These are phyloP conservation scores for Nelumbo lutea DNA, from an alignment of 164 flowering plant species.

Conservation along the genomic window DNA sequence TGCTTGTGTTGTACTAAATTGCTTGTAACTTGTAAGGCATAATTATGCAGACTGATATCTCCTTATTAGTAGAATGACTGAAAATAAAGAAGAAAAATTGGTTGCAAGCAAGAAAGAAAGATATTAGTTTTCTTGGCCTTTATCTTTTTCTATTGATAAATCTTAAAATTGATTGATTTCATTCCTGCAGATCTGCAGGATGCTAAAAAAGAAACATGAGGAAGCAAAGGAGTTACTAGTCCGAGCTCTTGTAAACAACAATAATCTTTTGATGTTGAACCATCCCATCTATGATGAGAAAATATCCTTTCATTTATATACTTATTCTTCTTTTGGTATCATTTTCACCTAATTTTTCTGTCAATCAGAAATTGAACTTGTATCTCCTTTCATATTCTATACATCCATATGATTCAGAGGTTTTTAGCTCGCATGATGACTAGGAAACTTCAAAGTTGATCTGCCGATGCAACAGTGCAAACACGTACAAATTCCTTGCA, in stretches of 20 bases:
- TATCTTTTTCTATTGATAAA: not conserved
- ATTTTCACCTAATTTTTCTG: not conserved
- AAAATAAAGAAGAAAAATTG: no score
- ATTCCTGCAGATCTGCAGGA: constrained; percentile 65
- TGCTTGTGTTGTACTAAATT: no score
- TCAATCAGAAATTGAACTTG: not conserved
- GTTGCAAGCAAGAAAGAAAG: not conserved
- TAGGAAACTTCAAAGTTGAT: constrained; percentile 27
- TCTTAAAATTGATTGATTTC: constrained; percentile 1
- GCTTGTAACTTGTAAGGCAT: no score
- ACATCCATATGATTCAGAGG: constrained; percentile 54
- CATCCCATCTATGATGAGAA: constrained; percentile 68
- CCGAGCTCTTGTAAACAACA: constrained; percentile 83
- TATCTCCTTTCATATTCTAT: constrained; percentile 33
- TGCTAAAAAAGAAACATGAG: constrained; percentile 85
- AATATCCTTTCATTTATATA: constrained; percentile 59
- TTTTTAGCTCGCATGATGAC: constrained; percentile 36
- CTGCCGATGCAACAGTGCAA: not conserved
- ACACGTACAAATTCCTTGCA: constrained; percentile 3
- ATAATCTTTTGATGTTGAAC: constrained; percentile 73
- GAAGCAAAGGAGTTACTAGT: constrained; percentile 88
- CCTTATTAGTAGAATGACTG: no score
- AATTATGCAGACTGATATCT: no score
- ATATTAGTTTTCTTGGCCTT: not conserved
- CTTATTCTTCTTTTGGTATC: not conserved